Conservation (phyloP, 441 rosid species). For the Euphorbia celastroides region DNA sequence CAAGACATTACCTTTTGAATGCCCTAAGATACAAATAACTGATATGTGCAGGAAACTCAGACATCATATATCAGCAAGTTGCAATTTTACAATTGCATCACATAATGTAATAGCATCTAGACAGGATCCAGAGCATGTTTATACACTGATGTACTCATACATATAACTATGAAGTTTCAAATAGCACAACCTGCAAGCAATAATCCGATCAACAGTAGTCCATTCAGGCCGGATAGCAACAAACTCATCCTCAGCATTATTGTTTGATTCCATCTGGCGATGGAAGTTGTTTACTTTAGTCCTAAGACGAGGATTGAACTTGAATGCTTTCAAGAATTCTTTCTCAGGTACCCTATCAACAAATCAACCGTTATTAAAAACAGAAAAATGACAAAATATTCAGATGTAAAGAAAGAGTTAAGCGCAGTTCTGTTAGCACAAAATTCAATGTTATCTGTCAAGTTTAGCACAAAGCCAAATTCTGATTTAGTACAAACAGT, state of each 20-base stretch:
- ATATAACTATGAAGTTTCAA: slow-evolving; percentile 15
- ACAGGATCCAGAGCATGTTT: neutral
- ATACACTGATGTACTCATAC: neutral
- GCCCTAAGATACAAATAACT: slow-evolving; percentile 1
- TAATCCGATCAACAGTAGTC: slow-evolving; percentile 98
- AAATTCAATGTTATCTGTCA: neutral
- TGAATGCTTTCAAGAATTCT: slow-evolving; percentile 88
- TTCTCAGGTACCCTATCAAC: slow-evolving; percentile 92
- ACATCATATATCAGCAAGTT: neutral
- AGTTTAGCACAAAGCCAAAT: neutral
- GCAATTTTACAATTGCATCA: slow-evolving; percentile 1
- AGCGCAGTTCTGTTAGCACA: slow-evolving; percentile 3
- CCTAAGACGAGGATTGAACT: slow-evolving; percentile 83
- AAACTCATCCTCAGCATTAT: slow-evolving; percentile 70
- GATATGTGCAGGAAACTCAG: neutral
- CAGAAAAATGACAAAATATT: slow-evolving; percentile 8
- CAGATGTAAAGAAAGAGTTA: slow-evolving; percentile 10
- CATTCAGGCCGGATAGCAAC: slow-evolving; percentile 96
- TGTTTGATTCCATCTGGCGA: slow-evolving; percentile 61
- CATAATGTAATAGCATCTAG: neutral
- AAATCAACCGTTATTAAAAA: neutral
- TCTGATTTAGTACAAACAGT: neutral
- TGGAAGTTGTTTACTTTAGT: slow-evolving; percentile 91
- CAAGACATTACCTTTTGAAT: neutral
- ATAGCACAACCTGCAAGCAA: slow-evolving; percentile 72